Base-by-base conservation (phyloP, 1,284 basidiomycete genomes). In the Caloboletus inedulis region DNA sequence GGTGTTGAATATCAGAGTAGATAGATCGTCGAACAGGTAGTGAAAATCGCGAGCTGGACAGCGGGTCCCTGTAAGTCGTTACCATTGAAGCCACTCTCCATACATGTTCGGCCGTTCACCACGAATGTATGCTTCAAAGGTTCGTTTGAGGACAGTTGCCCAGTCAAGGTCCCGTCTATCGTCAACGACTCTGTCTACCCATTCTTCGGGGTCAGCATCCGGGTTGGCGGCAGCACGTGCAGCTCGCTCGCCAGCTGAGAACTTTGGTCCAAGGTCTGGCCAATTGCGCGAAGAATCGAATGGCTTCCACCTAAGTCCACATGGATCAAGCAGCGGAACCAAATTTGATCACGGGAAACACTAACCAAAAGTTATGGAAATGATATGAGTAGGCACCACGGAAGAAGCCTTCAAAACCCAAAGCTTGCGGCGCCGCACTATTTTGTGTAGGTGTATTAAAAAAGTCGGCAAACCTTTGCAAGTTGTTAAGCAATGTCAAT, bases 21-120 rank as follows among this genome's bases (percentile, higher is more conserved):
- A 49, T 68, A 66, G 68, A 71, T 68, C 54, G 62, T 55, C 47
- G 33, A 56, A 53, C 48, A 51, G 40, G 54, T 43, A 40, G 48
- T 41, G 30, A 53, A 56, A 52, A 51, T 52, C 47, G 44, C 36
- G 29, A 47, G 42, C 52, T 18, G 23, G 46, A 39, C 36, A 41
- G 31, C 30, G 34, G 33, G 36, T 45, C 36, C 41, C 29, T 35
- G 42, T 30, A 39, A 29, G 31, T 59, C 39, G 58, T 74, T 67
- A 88, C 85, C 85, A 88, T 58, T 75, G 71, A 53, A 89, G 70
- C 80, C 87, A 92, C 71, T 94, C 91, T 49, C 91, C 92, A 63
- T 94, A 96, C 87, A 94, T 89, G 69, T 94, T 95, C 14, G 93
- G 91, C 57, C 79, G 74, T 72, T 96, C 94, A 18, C 87, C 90